These are phyloP conservation scores for Pseudogymnoascus sp. DNA, from an alignment of 2,329 filamentous ascomycete species.

Conservation along the genomic window DNA sequence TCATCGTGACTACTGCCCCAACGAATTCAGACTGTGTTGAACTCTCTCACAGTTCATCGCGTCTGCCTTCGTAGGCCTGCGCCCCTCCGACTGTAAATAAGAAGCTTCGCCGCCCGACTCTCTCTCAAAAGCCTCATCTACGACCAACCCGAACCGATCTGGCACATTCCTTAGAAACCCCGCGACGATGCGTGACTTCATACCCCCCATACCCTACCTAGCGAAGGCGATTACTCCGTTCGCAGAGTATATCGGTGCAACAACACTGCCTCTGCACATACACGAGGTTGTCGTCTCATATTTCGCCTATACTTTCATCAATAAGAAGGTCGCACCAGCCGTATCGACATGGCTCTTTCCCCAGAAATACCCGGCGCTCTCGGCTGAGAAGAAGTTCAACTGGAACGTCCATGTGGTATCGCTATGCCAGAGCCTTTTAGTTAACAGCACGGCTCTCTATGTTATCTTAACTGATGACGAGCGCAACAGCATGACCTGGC, in stretches of 20 bases:
- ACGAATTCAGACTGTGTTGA: background rate
- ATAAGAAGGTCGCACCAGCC: slow-evolving; percentile 57
- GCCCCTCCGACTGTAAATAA: background rate
- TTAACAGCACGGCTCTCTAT: slow-evolving; percentile 67
- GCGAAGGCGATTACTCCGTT: slow-evolving; percentile 51
- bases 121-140: background rate
- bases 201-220: slow-evolving; percentile 49
- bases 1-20: slow-evolving; percentile 6
- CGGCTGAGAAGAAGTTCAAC: slow-evolving; percentile 58
- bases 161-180: background rate
- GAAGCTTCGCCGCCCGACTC: background rate
- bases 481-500: slow-evolving; percentile 55
- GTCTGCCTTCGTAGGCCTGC: background rate
- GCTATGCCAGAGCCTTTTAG: slow-evolving; percentile 66
- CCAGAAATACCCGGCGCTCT: slow-evolving; percentile 52
- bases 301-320: slow-evolving; percentile 60
- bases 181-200: slow-evolving; percentile 57
- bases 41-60: background rate
- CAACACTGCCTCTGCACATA: slow-evolving; percentile 64
- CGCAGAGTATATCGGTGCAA: slow-evolving; percentile 52
- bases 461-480: slow-evolving; percentile 63
- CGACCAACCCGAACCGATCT: background rate
- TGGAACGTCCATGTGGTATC: slow-evolving; percentile 85
- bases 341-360: slow-evolving; percentile 57
- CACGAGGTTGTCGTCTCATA: slow-evolving; percentile 66